Evolutionary conservation across 805 yeast species (phyloP).

Genomic region (Candida xiaguanensis): DNA sequence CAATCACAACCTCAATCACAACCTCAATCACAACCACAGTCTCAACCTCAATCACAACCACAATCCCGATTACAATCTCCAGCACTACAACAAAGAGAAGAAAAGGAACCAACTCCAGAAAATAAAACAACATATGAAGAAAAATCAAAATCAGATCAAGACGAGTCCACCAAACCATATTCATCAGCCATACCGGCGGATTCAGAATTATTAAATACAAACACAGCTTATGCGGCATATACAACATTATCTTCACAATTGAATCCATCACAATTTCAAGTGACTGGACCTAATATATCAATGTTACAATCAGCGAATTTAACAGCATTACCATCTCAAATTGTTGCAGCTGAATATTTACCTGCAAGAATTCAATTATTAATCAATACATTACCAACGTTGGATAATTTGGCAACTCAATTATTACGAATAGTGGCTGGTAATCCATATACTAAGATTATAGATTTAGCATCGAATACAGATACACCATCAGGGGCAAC

Average conservation of each 20-base stretch:
- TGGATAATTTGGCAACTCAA: slow-evolving; percentile 82
- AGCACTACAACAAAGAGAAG: no score
- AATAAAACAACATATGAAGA: no score
- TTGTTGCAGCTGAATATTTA: slow-evolving; percentile 52
- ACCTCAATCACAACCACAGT: not conserved
- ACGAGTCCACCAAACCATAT: not conserved
- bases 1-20: not conserved
- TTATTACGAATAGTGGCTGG: slow-evolving; percentile 66
- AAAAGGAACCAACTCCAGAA: no score
- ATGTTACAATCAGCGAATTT: slow-evolving; percentile 45
- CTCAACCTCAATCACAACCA: not conserved
- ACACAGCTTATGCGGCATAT: slow-evolving; percentile 39
- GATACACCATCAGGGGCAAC: slow-evolving; percentile 64
- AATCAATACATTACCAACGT: slow-evolving; percentile 65
- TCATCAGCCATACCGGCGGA: slow-evolving; percentile 30
- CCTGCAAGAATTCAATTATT: slow-evolving; percentile 63
- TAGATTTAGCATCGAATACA: slow-evolving; percentile 63
- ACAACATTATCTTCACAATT: slow-evolving; percentile 37
- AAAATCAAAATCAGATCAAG: not conserved
- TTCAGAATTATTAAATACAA: slow-evolving; percentile 39
- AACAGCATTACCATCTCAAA: slow-evolving; percentile 56
- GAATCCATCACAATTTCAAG: slow-evolving; percentile 4
- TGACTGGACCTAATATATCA: slow-evolving; percentile 28
- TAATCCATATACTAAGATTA: slow-evolving; percentile 72
- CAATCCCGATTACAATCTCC: no score